A percentile compares a stretch with the other conserved stretches of the same genome.
Evolutionary conservation across 768 basidiomycete species (phyloP).

Genomic region (Boletus reticuloceps): DNA sequence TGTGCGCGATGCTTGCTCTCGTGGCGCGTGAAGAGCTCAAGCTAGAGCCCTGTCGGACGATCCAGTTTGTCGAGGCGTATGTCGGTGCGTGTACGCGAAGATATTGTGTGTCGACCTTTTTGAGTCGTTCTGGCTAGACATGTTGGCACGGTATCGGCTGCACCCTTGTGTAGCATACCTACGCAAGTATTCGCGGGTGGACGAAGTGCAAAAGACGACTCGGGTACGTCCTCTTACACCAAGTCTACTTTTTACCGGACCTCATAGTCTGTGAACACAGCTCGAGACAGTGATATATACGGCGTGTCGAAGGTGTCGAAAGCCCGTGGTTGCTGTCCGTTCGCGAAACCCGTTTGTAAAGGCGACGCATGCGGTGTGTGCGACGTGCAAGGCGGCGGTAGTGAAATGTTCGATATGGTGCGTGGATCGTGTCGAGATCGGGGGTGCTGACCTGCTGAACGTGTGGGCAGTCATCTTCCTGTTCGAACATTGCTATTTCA

Average conservation of each 20-base stretch:
- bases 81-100: slow-evolving; percentile 48
- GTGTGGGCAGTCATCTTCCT: slow-evolving; percentile 61
- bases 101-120: neutral
- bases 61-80: slow-evolving; percentile 66
- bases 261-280: slow-evolving; percentile 34
- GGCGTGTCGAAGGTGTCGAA: slow-evolving; percentile 66
- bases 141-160: slow-evolving; percentile 59
- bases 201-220: slow-evolving; percentile 52
- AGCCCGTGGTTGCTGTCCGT: slow-evolving; percentile 47
- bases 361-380: slow-evolving; percentile 56
- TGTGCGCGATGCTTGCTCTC: slow-evolving; percentile 69
- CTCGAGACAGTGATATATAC: slow-evolving; percentile 72
- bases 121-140: slow-evolving; percentile 41
- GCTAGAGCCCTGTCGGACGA: slow-evolving; percentile 41
- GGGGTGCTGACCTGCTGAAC: too few species aligned
- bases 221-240: slow-evolving; percentile 38
- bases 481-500: slow-evolving; percentile 69
- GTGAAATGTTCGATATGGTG: slow-evolving; percentile 74
- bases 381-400: slow-evolving; percentile 47
- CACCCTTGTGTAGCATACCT: slow-evolving; percentile 71
- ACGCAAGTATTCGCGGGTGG: slow-evolving; percentile 57
- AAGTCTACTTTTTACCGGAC: neutral
- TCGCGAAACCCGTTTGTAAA: slow-evolving; percentile 28
- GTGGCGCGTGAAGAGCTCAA: slow-evolving; percentile 59
- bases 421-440: slow-evolving; percentile 21